These are phyloP conservation scores for Stephanodiscus triporus DNA, from an alignment of 108 stramenopile genomes.

Conservation along the genomic window DNA sequence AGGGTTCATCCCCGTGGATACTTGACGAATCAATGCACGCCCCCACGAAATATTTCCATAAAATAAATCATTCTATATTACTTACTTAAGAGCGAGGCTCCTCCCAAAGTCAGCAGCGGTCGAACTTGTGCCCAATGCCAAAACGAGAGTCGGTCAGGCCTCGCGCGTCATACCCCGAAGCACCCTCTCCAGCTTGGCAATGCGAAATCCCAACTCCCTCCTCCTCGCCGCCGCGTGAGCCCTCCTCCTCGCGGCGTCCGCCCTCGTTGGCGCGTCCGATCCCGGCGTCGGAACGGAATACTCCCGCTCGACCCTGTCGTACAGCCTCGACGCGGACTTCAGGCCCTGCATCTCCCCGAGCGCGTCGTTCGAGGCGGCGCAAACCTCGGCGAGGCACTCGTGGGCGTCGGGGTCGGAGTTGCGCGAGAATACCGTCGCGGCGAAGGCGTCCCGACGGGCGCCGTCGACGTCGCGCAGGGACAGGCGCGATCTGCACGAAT, in stretches of 20 bases:
- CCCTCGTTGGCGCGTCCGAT: conserved; percentile 31
- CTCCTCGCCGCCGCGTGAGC: conserved; percentile 25
- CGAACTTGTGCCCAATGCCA: too few relatives aligned
- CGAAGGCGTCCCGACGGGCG: conserved; percentile 48
- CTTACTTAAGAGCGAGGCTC: too few relatives aligned
- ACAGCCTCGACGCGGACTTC: conserved; percentile 25
- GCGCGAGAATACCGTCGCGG: conserved; percentile 45
- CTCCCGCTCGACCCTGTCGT: conserved; percentile 23
- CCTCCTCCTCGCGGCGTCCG: conserved; percentile 35
- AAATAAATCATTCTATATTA: neutral
- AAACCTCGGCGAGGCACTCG: conserved; percentile 54
- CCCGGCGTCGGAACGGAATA: conserved; percentile 28
- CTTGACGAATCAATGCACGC: too few relatives aligned
- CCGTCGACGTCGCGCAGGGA: conserved; percentile 43
- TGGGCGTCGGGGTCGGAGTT: conserved; percentile 39
- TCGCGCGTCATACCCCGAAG: neutral
- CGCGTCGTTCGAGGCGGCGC: conserved; percentile 20
- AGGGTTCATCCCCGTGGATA: too few relatives aligned
- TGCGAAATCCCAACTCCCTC: conserved; percentile 46
- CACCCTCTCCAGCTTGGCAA: conserved; percentile 38
- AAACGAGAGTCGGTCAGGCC: neutral
- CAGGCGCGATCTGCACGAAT: conserved; percentile 33
- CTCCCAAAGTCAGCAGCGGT: too few relatives aligned
- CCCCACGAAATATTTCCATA: neutral
- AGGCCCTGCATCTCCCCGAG: conserved; percentile 48